Evolutionary conservation across 768 basidiomycete genomes (phyloP).

Genomic region (Lyophyllum semitale): DNA sequence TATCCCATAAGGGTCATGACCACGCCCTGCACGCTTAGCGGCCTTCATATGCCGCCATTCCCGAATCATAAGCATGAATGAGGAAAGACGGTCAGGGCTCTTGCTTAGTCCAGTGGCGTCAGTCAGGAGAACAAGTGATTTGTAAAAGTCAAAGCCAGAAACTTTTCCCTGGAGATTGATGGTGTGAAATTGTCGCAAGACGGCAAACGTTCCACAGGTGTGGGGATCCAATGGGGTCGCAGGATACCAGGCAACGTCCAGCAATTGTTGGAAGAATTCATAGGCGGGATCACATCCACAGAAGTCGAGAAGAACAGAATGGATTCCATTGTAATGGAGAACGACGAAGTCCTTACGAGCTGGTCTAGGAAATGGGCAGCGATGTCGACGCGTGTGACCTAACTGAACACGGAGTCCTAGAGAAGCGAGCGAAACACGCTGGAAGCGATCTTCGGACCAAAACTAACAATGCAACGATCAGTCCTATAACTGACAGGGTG

Average conservation of each 20-base stretch:
- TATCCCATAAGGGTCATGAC: constrained; percentile 7
- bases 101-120: background rate
- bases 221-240: constrained; percentile 19
- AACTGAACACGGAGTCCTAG: constrained; percentile 18
- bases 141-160: constrained; percentile 22
- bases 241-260: constrained; percentile 22
- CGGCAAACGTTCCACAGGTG: constrained; percentile 17
- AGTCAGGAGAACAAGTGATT: background rate
- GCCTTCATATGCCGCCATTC: constrained; percentile 18
- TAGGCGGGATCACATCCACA: constrained; percentile 15
- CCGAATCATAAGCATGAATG: constrained; percentile 7
- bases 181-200: constrained; percentile 21
- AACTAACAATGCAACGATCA: constrained; percentile 5
- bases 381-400: constrained; percentile 16
- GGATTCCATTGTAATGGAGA: constrained; percentile 21
- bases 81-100: constrained; percentile 3
- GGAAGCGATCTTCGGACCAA: constrained; percentile 20
- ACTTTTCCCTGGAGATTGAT: constrained; percentile 17
- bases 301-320: constrained; percentile 18
- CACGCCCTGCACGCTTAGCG: constrained; percentile 13
- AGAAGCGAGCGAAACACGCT: background rate
- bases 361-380: constrained; percentile 7
- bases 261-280: constrained; percentile 9
- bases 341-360: constrained; percentile 19
- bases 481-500: background rate